Evolutionary conservation across 176 grass and related monocot species (phyloP), one percentile per base, ranked within the genome.

Genomic region (Oryza brachyantha): DNA sequence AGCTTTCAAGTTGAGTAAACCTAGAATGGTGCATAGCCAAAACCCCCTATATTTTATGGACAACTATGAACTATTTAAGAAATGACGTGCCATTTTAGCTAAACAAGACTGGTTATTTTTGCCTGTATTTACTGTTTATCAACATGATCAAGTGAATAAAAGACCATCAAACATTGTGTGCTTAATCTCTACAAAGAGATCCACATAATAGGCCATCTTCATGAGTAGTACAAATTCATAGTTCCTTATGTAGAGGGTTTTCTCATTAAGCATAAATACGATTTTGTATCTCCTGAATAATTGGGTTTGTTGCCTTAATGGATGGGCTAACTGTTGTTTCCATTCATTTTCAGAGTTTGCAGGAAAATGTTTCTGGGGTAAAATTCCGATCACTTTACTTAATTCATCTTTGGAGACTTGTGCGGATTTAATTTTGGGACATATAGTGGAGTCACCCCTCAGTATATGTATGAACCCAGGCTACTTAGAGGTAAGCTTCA

Each of bases 311-410:
- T 41, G 32, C 52, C 40, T 75, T 76, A 34, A 72, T 32, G 52
- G 65, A 64, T 85, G 76, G 27, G 60, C 69, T 86, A 84, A 81
- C 70, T 70, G 38, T 64, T 80, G 43, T 69, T 66, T 65, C 5
- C n/a, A 73, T 77, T 16, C 16, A 34, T 66, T 87, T 79, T 82
- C 66, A 97, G 94, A 92, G 72, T 59, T 90, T 81, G 85, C 79
- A 90, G 94, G 94, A 40, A 81, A 92, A 68, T 97, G 90, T 79
- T 88, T 78, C 36, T 97, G 91, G 84, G 94, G 94, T 45, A 91
- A 89, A 63, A 90, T 97, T 86, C 91, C 89, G 21, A 81, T 92
- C 79, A 76, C 70, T 86, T 90, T 79, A 66, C 75, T 97, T 78
- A 66, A 60, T 79, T 92, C 87, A 72, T 92, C 87, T 61, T 68